Percentiles rank a stretch among this genome's conserved stretches.
These are phyloP conservation scores for Vickermania spadyakhi DNA, from an alignment of 208 protist species.

Conservation along the genomic window DNA sequence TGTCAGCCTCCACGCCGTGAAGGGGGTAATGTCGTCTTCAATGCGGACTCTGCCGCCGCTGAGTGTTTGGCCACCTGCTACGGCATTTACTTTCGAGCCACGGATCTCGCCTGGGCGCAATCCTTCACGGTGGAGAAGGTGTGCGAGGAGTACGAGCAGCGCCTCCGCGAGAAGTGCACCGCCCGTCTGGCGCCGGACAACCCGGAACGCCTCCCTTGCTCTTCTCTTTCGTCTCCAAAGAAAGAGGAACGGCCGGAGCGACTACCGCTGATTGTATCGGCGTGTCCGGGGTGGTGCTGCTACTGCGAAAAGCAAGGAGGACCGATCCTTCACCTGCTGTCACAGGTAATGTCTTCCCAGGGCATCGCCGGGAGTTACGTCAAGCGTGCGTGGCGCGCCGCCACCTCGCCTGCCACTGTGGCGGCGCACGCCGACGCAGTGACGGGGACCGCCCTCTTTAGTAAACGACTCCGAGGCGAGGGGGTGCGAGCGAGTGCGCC, in stretches of 20 bases:
- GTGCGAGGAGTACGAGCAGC: constrained; percentile 66
- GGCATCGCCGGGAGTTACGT: constrained; percentile 95
- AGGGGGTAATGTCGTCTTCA: not conserved
- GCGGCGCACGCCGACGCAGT: not conserved
- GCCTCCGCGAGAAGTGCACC: constrained; percentile 12
- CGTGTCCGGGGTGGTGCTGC: constrained; percentile 97
- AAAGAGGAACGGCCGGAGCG: no score
- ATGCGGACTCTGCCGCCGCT: not conserved
- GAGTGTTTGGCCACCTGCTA: no score
- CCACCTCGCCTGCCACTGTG: not conserved
- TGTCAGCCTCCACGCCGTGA: no score
- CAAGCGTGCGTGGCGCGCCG: constrained; percentile 19
- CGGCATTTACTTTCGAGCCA: constrained; percentile 34
- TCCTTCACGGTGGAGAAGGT: constrained; percentile 71
- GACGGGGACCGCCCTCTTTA: not conserved
- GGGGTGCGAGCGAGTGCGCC: not conserved
- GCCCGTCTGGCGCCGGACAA: no score
- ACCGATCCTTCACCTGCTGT: constrained; percentile 90
- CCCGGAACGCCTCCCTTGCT: not conserved
- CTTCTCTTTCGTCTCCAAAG: no score
- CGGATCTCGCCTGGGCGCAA: constrained; percentile 72
- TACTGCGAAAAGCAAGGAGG: constrained; percentile 97
- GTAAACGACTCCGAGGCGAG: not conserved
- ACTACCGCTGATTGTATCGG: constrained; percentile 91
- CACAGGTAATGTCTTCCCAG: constrained; percentile 92